These are phyloP conservation scores for Brasenia schreberi DNA, from an alignment of 164 flowering plant genomes.

Conservation along the genomic window DNA sequence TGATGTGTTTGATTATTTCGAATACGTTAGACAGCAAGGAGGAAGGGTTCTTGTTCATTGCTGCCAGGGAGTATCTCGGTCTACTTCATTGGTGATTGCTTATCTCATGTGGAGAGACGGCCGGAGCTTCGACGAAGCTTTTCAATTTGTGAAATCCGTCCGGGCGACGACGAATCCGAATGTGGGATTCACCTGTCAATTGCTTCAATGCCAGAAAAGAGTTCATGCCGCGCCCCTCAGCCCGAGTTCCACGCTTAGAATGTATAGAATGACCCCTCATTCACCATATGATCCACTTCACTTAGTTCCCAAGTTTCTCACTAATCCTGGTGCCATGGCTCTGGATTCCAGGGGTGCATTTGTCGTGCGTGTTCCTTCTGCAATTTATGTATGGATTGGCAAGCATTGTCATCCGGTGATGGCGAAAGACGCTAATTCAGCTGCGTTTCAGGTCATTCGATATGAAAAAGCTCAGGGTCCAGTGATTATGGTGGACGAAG, in stretches of 20 bases:
- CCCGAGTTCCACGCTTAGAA: conserved; percentile 52
- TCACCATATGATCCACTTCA: conserved; percentile 79
- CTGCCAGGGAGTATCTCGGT: conserved; percentile 78
- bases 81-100: conserved; percentile 74
- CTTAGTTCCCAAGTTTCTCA: conserved; percentile 63
- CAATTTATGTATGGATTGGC: conserved; percentile 71
- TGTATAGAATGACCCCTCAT: conserved; percentile 83
- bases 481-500: conserved; percentile 37
- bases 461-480: conserved; percentile 66
- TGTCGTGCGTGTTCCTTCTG: conserved; percentile 54
- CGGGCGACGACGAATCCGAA: conserved; percentile 75
- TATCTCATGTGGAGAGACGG: conserved; percentile 86
- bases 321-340: conserved; percentile 23
- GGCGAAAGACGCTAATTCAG: conserved; percentile 42
- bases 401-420: conserved; percentile 34
- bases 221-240: conserved; percentile 64
- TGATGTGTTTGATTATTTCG: conserved; percentile 88
- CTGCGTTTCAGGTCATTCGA: conserved; percentile 60
- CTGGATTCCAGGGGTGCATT: conserved; percentile 89
- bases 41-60: conserved; percentile 85
- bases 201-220: conserved; percentile 69
- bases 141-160: conserved; percentile 69
- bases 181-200: conserved; percentile 84
- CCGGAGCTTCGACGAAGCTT: conserved; percentile 74
- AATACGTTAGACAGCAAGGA: conserved; percentile 61